Conservation (phyloP, 2,329 filamentous ascomycete genomes). For the Botryotinia calthae region DNA sequence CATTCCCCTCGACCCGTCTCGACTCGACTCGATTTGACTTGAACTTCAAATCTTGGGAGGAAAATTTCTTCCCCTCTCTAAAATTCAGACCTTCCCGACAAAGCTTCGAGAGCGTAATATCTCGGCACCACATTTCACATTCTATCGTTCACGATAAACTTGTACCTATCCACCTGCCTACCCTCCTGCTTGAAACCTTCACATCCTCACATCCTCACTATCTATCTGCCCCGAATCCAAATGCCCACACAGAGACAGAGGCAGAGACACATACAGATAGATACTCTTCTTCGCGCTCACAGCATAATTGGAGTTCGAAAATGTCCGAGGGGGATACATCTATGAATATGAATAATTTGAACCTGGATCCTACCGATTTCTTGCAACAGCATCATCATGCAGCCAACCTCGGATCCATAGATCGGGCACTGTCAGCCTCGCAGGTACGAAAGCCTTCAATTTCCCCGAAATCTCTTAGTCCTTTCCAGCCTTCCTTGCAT, state of each 20-base stretch:
- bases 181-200: background rate
- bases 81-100: background rate
- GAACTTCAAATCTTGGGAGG: background rate
- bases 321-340: constrained; percentile 30
- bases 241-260: background rate
- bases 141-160: background rate
- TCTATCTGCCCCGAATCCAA: background rate
- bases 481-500: background rate
- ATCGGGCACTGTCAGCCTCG: constrained; percentile 30
- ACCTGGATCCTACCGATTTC: constrained; percentile 31
- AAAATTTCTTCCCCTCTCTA: background rate
- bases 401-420: constrained; percentile 24
- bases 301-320: constrained; percentile 10
- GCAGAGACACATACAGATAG: background rate
- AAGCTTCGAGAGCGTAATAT: background rate
- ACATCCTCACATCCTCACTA: background rate
- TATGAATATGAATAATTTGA: constrained; percentile 29
- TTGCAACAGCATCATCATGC: constrained; percentile 27
- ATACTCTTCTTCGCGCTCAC: background rate
- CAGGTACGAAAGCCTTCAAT: constrained; percentile 29
- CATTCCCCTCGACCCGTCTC: background rate
- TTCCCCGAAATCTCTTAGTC: background rate
- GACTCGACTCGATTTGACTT: background rate
- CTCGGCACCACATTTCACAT: background rate
- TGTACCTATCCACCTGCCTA: background rate